phyloP scores from a whole-genome alignment of 2,329 filamentous ascomycete species.

The Fusarium sororula region DNA sequence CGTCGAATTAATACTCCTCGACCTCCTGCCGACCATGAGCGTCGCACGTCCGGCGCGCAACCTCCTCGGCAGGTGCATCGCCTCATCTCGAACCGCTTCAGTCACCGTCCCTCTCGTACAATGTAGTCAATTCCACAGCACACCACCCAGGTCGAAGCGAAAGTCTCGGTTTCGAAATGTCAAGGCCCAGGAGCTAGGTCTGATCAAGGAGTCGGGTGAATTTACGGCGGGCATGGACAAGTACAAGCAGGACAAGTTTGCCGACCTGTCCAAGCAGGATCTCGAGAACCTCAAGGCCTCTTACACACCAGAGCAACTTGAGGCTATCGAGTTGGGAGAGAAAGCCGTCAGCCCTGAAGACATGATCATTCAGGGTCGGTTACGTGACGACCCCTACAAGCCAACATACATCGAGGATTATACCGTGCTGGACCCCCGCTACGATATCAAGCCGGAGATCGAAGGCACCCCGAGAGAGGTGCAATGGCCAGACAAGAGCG shows the following conservation, averaged over 20 bases:
- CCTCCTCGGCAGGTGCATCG: conserved; percentile 61
- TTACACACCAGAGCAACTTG: conserved; percentile 84
- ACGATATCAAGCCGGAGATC: conserved; percentile 73
- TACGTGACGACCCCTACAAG: conserved; percentile 76
- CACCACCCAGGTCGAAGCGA: conserved; percentile 56
- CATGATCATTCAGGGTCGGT: conserved; percentile 74
- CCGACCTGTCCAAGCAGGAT: conserved; percentile 74
- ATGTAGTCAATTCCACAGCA: conserved; percentile 62
- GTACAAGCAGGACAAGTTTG: conserved; percentile 60
- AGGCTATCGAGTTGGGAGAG: conserved; percentile 84
- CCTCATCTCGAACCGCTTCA: conserved; percentile 43
- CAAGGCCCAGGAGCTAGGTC: conserved; percentile 61
- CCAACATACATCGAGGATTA: conserved; percentile 86
- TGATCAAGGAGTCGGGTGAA: conserved; percentile 48
- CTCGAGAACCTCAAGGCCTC: conserved; percentile 67
- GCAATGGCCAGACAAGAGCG: conserved; percentile 68
- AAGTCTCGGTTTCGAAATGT: conserved; percentile 64
- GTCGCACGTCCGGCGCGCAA: conserved; percentile 63
- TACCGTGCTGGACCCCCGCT: conserved; percentile 76
- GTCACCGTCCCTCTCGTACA: conserved; percentile 39
- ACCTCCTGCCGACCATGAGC: conserved; percentile 58
- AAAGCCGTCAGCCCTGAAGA: conserved; percentile 78
- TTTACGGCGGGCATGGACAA: conserved; percentile 52
- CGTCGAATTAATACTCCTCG: background rate
- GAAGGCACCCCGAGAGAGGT: conserved; percentile 60